These are phyloP conservation scores for Coemansia sp. DNA, from an alignment of 192 early-diverging fungal genomes.

Conservation along the genomic window DNA sequence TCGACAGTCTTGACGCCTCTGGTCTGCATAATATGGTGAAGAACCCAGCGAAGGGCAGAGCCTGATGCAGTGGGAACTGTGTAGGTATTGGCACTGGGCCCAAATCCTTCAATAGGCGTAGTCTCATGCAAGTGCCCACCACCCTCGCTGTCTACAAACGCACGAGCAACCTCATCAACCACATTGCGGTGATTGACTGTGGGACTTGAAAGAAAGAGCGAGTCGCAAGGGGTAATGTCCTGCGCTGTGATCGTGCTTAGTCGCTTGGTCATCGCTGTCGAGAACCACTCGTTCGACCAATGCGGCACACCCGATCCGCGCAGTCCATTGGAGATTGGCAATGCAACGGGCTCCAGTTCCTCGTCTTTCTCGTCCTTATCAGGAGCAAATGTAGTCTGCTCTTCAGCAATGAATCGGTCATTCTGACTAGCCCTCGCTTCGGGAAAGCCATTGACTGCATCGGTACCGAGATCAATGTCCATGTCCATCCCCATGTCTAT, in stretches of 20 bases:
- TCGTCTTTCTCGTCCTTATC: not conserved
- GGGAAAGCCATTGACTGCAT: conserved; percentile 1
- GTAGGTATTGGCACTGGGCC: conserved; percentile 27
- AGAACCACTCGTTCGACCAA: conserved; percentile 50
- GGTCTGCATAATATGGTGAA: conserved; percentile 50
- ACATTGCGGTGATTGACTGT: conserved; percentile 18
- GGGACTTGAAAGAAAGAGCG: conserved; percentile 34
- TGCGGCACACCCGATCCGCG: conserved; percentile 39
- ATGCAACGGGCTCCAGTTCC: conserved; percentile 13
- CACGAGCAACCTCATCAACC: conserved; percentile 46
- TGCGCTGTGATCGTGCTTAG: conserved; percentile 37
- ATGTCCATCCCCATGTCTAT: conserved; percentile 37
- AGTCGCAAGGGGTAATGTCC: conserved; percentile 47
- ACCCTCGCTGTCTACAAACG: conserved; percentile 54
- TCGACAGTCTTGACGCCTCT: conserved; percentile 31
- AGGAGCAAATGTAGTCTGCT: not conserved
- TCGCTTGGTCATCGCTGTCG: conserved; percentile 33
- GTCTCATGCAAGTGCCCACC: conserved; percentile 49
- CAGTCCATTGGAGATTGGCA: conserved; percentile 44
- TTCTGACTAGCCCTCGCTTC: not conserved
- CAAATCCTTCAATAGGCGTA: conserved; percentile 38
- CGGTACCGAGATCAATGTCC: conserved; percentile 20
- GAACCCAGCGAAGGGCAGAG: conserved; percentile 43
- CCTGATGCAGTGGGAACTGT: conserved; percentile 38
- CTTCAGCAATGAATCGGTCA: not conserved